phyloP scores from a whole-genome alignment of 78 protist genomes.

The Cavenderia fasciculata region DNA sequence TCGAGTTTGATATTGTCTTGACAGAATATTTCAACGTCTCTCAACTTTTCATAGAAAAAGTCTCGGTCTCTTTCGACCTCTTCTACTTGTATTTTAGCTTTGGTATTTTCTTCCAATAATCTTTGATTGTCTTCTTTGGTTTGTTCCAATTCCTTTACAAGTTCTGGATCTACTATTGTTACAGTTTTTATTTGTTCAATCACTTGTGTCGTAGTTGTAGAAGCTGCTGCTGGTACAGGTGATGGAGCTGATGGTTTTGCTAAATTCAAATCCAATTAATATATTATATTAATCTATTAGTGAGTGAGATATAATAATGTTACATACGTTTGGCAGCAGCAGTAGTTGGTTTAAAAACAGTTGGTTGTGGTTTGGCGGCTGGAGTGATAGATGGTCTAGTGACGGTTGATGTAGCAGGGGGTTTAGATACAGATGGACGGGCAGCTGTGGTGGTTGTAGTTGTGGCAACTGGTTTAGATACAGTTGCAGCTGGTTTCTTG shows the following conservation, averaged over 20 bases:
- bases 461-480: constrained; percentile 13
- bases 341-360: background rate
- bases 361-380: background rate
- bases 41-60: constrained; percentile 83
- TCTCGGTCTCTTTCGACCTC: constrained; percentile 86
- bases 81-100: constrained; percentile 35
- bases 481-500: background rate
- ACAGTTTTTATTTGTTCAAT: constrained; percentile 23
- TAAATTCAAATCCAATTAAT: too few species aligned
- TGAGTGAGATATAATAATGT: too few species aligned
- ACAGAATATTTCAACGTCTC: constrained; percentile 87
- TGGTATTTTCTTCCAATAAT: constrained; percentile 34
- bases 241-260: constrained; percentile 9
- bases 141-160: constrained; percentile 19
- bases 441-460: background rate
- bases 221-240: constrained; percentile 1
- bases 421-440: background rate
- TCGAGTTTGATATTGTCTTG: constrained; percentile 10
- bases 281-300: too few species aligned
- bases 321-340: too few species aligned
- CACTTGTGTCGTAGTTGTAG: background rate
- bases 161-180: background rate
- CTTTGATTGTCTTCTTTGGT: background rate
- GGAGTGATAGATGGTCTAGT: background rate
- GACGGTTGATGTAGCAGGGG: background rate